These are phyloP conservation scores for Capsicum baccatum DNA, from an alignment of 257 asterid genomes.

Conservation along the genomic window DNA sequence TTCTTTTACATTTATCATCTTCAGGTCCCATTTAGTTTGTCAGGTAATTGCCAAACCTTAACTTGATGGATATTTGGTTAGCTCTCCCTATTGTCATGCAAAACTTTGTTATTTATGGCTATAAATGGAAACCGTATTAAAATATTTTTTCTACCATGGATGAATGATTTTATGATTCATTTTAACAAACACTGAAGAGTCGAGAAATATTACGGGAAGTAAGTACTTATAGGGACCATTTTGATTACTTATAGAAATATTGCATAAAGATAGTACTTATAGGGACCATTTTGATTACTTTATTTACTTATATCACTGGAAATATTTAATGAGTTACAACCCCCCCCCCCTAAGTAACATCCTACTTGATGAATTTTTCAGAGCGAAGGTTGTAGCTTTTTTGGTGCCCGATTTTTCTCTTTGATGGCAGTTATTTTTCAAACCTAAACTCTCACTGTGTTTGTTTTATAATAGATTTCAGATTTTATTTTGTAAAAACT, in stretches of 20 bases:
- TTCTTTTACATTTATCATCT: neutral
- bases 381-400: too few species aligned
- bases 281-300: neutral
- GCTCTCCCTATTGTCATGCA: slow-evolving; percentile 88
- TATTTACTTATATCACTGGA: neutral
- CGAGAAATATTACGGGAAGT: neutral
- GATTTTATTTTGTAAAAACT: too few species aligned
- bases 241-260: neutral
- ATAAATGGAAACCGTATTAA: slow-evolving; percentile 85
- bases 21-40: slow-evolving; percentile 78
- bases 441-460: too few species aligned
- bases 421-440: too few species aligned
- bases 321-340: neutral
- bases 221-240: neutral
- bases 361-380: too few species aligned
- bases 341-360: too few species aligned
- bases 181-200: slow-evolving; percentile 10
- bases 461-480: too few species aligned
- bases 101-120: slow-evolving; percentile 93
- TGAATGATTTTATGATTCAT: neutral
- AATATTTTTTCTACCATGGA: slow-evolving; percentile 27
- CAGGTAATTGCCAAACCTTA: slow-evolving; percentile 83
- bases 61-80: slow-evolving; percentile 76
- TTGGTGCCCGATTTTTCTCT: too few species aligned
- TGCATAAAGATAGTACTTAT: neutral